These are phyloP conservation scores for Skeletonema potamos DNA, from an alignment of 108 stramenopile genomes.

Conservation along the genomic window DNA sequence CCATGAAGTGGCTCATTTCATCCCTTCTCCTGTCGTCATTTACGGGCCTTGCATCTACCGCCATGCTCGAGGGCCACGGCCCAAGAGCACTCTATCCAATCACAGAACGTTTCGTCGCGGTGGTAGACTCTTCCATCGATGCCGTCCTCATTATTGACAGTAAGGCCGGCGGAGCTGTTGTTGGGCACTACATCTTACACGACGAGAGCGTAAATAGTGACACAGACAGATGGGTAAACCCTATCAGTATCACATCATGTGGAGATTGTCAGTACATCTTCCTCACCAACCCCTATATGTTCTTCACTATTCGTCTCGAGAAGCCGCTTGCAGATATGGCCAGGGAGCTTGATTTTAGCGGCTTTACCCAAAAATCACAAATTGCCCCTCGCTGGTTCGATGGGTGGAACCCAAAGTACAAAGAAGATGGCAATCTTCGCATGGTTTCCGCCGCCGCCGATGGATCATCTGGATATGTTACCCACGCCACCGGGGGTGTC, in stretches of 20 bases:
- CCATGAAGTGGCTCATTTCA: slow-evolving; percentile 15
- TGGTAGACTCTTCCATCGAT: slow-evolving; percentile 45
- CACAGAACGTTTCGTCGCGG: slow-evolving; percentile 36
- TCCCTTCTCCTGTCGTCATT: slow-evolving; percentile 14
- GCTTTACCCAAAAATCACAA: slow-evolving; percentile 17
- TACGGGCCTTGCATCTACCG: neutral
- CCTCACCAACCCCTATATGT: slow-evolving; percentile 9
- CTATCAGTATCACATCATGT: slow-evolving; percentile 31
- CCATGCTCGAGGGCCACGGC: slow-evolving; percentile 27
- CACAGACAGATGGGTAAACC: slow-evolving; percentile 25
- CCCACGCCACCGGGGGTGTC: slow-evolving; percentile 27
- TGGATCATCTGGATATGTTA: slow-evolving; percentile 35
- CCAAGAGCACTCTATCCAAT: slow-evolving; percentile 39
- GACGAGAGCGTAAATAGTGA: slow-evolving; percentile 6
- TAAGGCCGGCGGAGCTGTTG: slow-evolving; percentile 34
- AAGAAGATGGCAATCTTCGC: slow-evolving; percentile 24
- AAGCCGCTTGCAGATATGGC: slow-evolving; percentile 33
- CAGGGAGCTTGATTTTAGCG: slow-evolving; percentile 25
- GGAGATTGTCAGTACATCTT: slow-evolving; percentile 30
- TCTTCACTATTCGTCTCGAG: slow-evolving; percentile 26
- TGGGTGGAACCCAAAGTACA: slow-evolving; percentile 12
- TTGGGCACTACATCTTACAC: slow-evolving; percentile 39
- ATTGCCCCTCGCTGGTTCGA: slow-evolving; percentile 20
- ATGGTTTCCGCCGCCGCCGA: slow-evolving; percentile 25
- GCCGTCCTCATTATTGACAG: slow-evolving; percentile 42